phyloP scores from a whole-genome alignment of 805 yeast species.

The Sungouiozyma ichnusensis region DNA sequence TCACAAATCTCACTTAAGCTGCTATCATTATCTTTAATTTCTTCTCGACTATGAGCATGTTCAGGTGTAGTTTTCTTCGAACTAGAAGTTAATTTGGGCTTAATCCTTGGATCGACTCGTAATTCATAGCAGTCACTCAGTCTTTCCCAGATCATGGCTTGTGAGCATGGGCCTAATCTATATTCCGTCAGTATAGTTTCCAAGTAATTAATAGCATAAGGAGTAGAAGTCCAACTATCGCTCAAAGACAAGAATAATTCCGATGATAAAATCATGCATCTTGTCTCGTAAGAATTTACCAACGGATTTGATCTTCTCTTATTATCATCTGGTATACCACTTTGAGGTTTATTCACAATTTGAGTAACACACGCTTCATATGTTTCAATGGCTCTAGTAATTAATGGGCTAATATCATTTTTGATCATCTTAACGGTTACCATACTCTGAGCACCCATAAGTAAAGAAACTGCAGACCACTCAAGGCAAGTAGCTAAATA shows the following conservation, averaged over 20 bases:
- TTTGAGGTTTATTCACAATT: conserved; percentile 21
- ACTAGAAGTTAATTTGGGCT: conserved; percentile 16
- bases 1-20: conserved; percentile 2
- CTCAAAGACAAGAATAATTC: conserved; percentile 49
- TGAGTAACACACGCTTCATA: conserved; percentile 33
- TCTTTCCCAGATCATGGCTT: conserved; percentile 43
- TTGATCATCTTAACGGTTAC: conserved; percentile 34
- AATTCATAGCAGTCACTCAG: conserved; percentile 41
- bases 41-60: background rate
- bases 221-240: conserved; percentile 35
- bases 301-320: conserved; percentile 43
- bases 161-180: conserved; percentile 37
- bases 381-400: conserved; percentile 17
- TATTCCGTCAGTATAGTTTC: conserved; percentile 39
- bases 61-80: background rate
- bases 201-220: conserved; percentile 34
- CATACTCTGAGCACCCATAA: conserved; percentile 43
- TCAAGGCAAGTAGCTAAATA: conserved; percentile 70
- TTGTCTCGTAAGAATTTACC: conserved; percentile 48
- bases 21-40: background rate
- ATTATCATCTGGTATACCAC: conserved; percentile 10
- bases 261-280: conserved; percentile 54
- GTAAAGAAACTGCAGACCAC: conserved; percentile 65
- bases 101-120: conserved; percentile 33
- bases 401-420: conserved; percentile 36